Percentiles rank a stretch among this genome's conserved stretches.
Conservation (phyloP, 176 grass and related monocot genomes). For the Phyllostachys edulis region DNA sequence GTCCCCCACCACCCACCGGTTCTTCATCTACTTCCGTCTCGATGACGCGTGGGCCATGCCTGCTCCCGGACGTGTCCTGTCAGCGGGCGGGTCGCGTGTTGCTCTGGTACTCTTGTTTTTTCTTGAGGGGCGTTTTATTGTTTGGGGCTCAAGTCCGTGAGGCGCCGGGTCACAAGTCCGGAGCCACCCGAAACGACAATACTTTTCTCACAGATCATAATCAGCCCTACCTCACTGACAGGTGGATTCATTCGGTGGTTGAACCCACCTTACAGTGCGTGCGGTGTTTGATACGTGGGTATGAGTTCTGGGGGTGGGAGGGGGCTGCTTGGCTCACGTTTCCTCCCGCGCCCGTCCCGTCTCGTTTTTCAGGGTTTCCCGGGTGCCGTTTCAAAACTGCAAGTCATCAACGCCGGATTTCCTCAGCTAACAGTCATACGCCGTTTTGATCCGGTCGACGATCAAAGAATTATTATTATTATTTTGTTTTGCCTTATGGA, state of each 20-base stretch:
- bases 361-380: not conserved
- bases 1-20: not conserved
- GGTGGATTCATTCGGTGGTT: no score
- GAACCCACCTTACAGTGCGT: not conserved
- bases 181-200: not conserved
- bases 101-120: not conserved
- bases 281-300: not conserved
- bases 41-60: fast-evolving
- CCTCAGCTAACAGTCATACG: not conserved
- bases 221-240: fast-evolving
- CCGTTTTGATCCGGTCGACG: not conserved
- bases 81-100: fast-evolving
- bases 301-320: not conserved
- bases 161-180: constrained; percentile 15
- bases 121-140: constrained; percentile 18
- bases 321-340: not conserved
- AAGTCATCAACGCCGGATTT: not conserved
- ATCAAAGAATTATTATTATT: not conserved
- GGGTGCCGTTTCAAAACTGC: not conserved
- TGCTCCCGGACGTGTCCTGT: fast-evolving
- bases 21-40: fast-evolving
- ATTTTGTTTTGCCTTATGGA: not conserved
- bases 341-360: not conserved
- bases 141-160: constrained; percentile 42
- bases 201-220: fast-evolving